A percentile compares a stretch with the other conserved stretches of the same genome.
These are phyloP conservation scores for Phytophthora colocasiae DNA, from an alignment of 352 stramenopile genomes.

Conservation along the genomic window DNA sequence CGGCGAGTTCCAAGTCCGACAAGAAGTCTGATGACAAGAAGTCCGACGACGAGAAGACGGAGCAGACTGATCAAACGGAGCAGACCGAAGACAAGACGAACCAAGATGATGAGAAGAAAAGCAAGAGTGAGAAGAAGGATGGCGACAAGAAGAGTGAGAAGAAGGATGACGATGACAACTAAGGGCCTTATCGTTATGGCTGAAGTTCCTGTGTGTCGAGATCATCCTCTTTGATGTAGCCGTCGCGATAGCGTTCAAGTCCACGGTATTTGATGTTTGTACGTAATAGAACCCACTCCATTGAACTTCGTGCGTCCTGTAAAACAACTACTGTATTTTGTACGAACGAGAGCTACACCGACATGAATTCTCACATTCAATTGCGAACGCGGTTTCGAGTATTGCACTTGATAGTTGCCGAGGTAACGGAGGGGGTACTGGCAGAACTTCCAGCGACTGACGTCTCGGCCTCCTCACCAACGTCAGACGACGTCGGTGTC, in stretches of 20 bases:
- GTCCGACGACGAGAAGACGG: background rate
- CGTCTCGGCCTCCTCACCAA: constrained; percentile 12
- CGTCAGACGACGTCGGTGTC: constrained; percentile 2
- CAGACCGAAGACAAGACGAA: background rate
- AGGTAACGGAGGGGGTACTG: constrained; percentile 9
- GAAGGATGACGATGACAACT: constrained; percentile 4
- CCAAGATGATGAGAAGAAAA: background rate
- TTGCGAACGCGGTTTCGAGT: background rate
- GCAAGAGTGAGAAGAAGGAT: background rate
- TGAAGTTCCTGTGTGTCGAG: background rate
- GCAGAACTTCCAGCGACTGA: constrained; percentile 15
- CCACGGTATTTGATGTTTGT: too few relatives aligned
- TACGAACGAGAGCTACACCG: too few relatives aligned
- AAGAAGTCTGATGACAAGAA: constrained; percentile 2
- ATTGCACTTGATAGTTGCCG: constrained; percentile 18
- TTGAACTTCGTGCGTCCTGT: too few relatives aligned
- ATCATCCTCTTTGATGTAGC: background rate
- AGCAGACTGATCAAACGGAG: background rate
- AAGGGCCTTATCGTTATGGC: background rate
- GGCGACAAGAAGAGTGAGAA: background rate
- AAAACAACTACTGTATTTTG: too few relatives aligned
- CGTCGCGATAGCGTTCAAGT: background rate
- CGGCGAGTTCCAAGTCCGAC: constrained; percentile 1
- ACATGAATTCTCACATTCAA: too few relatives aligned
- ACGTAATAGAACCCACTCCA: too few relatives aligned